Evolutionary conservation across 163 green algal species (phyloP).

Genomic region (Trebouxiophyceae sp.): DNA sequence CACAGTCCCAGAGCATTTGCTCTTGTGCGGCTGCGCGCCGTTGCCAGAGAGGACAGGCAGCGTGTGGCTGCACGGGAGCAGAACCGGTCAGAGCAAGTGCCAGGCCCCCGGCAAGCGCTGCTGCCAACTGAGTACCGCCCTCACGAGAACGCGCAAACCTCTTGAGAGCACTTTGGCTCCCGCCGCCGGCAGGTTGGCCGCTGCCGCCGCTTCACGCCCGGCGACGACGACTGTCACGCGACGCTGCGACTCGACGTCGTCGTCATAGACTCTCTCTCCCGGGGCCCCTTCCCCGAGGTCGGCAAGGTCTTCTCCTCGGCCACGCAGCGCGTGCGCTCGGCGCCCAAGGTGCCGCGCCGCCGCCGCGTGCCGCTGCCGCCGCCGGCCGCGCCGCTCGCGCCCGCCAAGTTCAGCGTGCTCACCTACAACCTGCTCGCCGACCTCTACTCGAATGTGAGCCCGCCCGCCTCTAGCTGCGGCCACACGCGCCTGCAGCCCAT

Average conservation of each 20-base stretch:
- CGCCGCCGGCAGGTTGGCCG: conserved; percentile 62
- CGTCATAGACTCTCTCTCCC: conserved; percentile 53
- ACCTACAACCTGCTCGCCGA: conserved; percentile 97
- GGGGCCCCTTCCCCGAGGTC: conserved; percentile 23
- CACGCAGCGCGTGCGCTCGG: conserved; percentile 64
- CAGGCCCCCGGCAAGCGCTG: too few relatives aligned
- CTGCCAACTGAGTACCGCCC: too few relatives aligned
- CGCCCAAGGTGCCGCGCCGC: conserved; percentile 65
- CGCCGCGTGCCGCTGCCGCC: conserved; percentile 63
- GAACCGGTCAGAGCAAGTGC: too few relatives aligned
- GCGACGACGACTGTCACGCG: conserved; percentile 81
- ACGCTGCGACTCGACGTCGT: conserved; percentile 84
- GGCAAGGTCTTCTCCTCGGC: conserved; percentile 45
- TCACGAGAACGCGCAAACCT: too few relatives aligned
- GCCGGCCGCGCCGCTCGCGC: conserved; percentile 7
- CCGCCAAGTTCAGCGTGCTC: conserved; percentile 83
- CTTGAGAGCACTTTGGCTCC: too few relatives aligned
- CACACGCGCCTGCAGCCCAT: too few relatives aligned
- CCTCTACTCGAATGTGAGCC: conserved; percentile 82
- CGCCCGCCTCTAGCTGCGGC: too few relatives aligned
- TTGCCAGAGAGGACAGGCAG: too few relatives aligned
- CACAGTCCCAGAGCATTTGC: too few relatives aligned
- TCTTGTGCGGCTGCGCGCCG: too few relatives aligned
- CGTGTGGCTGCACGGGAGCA: too few relatives aligned
- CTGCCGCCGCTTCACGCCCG: conserved; percentile 65